Percentiles rank a stretch among this genome's conserved stretches.
These are phyloP conservation scores for Lonicera japonica DNA, from an alignment of 129 eudicot species.

Conservation along the genomic window DNA sequence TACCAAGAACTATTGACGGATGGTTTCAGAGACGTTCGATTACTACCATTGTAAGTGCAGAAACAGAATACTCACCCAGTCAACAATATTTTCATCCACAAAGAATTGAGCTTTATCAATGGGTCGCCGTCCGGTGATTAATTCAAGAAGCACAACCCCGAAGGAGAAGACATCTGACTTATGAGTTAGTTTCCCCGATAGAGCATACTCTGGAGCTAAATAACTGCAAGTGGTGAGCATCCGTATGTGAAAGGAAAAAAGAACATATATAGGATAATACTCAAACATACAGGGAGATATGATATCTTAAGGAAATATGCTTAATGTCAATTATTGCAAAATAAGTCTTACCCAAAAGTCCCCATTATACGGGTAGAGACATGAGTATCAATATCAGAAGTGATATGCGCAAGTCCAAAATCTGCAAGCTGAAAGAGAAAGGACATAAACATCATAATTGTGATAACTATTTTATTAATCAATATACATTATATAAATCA, in stretches of 20 bases:
- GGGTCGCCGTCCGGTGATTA: slow-evolving; percentile 88
- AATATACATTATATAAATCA: neutral
- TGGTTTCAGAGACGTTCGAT: neutral
- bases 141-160: slow-evolving; percentile 81
- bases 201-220: slow-evolving; percentile 91
- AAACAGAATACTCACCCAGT: slow-evolving; percentile 59
- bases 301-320: neutral
- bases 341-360: slow-evolving; percentile 65
- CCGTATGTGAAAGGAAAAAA: neutral
- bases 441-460: neutral
- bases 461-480: too few species aligned
- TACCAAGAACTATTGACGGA: neutral
- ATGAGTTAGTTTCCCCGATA: slow-evolving; percentile 62
- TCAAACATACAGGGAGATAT: neutral
- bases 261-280: neutral
- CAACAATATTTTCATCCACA: slow-evolving; percentile 66
- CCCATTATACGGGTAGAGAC: slow-evolving; percentile 79
- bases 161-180: slow-evolving; percentile 87
- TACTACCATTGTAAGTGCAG: neutral
- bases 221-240: slow-evolving; percentile 39
- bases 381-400: slow-evolving; percentile 65
- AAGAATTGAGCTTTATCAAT: slow-evolving; percentile 56
- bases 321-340: neutral
- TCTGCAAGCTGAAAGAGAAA: slow-evolving; percentile 68
- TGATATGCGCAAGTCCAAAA: slow-evolving; percentile 83